A percentile compares a stretch with the other conserved stretches of the same genome.
phyloP scores from a whole-genome alignment of 495 filamentous ascomycete genomes.

The Evernia prunastri region DNA sequence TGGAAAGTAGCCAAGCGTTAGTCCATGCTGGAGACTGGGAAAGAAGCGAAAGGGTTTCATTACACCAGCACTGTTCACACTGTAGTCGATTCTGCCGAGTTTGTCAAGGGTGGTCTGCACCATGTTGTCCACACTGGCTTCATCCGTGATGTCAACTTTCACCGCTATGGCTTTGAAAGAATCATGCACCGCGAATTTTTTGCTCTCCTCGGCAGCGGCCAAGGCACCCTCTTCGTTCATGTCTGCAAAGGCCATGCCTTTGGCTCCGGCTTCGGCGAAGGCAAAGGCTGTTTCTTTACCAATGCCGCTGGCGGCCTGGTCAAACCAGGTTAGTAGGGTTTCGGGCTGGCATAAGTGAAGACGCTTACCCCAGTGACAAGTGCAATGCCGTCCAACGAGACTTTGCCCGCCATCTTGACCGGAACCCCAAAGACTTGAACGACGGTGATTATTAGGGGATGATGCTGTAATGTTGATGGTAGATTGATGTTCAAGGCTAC shows the following conservation, averaged over 20 bases:
- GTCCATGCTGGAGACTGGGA: background rate
- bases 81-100: constrained; percentile 37
- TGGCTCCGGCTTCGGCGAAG: constrained; percentile 32
- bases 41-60: constrained; percentile 4
- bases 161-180: constrained; percentile 29
- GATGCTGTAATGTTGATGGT: too few relatives aligned
- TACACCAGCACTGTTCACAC: constrained; percentile 35
- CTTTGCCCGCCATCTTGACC: too few relatives aligned
- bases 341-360: too few relatives aligned
- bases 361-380: too few relatives aligned
- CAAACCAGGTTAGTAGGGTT: constrained; percentile 1
- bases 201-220: constrained; percentile 26
- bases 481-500: too few relatives aligned
- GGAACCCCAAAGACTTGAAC: too few relatives aligned
- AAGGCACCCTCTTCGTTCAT: constrained; percentile 30
- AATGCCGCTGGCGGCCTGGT: constrained; percentile 29
- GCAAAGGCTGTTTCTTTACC: constrained; percentile 29
- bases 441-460: too few relatives aligned
- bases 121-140: constrained; percentile 31
- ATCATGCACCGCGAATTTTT: constrained; percentile 26
- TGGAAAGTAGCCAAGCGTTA: background rate
- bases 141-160: constrained; percentile 30
- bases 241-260: constrained; percentile 35
- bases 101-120: constrained; percentile 24
- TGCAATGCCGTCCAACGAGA: too few relatives aligned